phyloP scores from a whole-genome alignment of 1,284 basidiomycete species.

The Cryptococcus floricola region DNA sequence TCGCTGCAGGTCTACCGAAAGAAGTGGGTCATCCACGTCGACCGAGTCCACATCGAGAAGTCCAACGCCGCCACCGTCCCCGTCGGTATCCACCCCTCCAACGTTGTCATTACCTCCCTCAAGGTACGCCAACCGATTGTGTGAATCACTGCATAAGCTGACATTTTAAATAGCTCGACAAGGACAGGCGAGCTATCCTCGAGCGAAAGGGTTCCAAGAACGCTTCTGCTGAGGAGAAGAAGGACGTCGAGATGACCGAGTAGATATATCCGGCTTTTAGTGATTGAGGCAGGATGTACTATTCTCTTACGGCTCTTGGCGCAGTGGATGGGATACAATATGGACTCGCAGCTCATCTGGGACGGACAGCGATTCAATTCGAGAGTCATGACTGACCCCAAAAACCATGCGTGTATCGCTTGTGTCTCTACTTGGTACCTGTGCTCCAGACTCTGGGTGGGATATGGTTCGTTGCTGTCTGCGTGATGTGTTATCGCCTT shows the following conservation, averaged over 20 bases:
- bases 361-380: too few species aligned
- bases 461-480: too few species aligned
- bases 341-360: too few species aligned
- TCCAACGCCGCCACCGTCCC: slow-evolving; percentile 91
- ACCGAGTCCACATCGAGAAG: slow-evolving; percentile 97
- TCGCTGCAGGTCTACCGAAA: slow-evolving; percentile 85
- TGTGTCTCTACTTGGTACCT: too few species aligned
- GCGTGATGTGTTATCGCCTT: too few species aligned
- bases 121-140: slow-evolving; percentile 53
- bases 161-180: slow-evolving; percentile 39
- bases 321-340: too few species aligned
- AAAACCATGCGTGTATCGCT: too few species aligned
- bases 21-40: slow-evolving; percentile 99
- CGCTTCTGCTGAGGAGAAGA: slow-evolving; percentile 32
- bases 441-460: too few species aligned
- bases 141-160: background rate
- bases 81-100: slow-evolving; percentile 95
- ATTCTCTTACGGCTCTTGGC: slow-evolving; percentile 2
- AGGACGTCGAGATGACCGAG: slow-evolving; percentile 47
- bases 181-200: slow-evolving; percentile 53
- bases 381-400: too few species aligned
- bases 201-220: slow-evolving; percentile 51
- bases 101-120: slow-evolving; percentile 89
- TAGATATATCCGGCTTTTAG: slow-evolving; percentile 17
- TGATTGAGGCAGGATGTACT: slow-evolving; percentile 8